Percentiles rank a stretch among this genome's conserved stretches.
These are phyloP conservation scores for Nitzschia inconspicua DNA, from an alignment of 108 stramenopile genomes.

Conservation along the genomic window DNA sequence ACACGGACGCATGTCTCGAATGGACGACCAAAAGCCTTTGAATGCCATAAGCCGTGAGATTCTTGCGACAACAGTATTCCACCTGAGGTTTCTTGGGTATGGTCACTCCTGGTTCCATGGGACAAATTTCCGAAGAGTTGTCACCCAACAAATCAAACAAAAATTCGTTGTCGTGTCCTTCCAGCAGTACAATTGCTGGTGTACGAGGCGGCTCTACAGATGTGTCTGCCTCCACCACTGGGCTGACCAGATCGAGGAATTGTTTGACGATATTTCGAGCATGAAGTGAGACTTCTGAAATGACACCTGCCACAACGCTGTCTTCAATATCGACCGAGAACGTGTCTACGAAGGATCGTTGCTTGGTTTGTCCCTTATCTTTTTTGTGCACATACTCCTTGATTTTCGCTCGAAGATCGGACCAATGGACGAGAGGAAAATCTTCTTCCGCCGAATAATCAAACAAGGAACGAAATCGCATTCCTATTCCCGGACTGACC, in stretches of 20 bases:
- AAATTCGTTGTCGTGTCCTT: constrained; percentile 18
- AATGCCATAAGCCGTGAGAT: too few relatives aligned
- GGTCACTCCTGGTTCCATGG: too few relatives aligned
- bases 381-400: constrained; percentile 10
- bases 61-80: too few relatives aligned
- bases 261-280: constrained; percentile 37
- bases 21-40: constrained; percentile 22
- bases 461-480: constrained; percentile 30
- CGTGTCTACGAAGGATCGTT: too few relatives aligned
- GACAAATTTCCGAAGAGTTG: constrained; percentile 27
- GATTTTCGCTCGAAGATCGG: constrained; percentile 16
- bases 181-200: constrained; percentile 3
- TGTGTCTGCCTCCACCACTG: neutral
- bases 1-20: neutral
- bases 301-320: constrained; percentile 42
- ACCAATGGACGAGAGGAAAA: constrained; percentile 34
- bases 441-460: constrained; percentile 39
- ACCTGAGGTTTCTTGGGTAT: too few relatives aligned
- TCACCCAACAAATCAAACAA: constrained; percentile 52
- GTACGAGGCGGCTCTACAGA: constrained; percentile 3
- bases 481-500: constrained; percentile 51
- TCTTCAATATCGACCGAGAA: constrained; percentile 43
- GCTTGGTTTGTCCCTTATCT: constrained; percentile 32
- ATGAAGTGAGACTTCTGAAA: constrained; percentile 46
- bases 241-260: constrained; percentile 10